Conservation (phyloP, 257 asterid genomes). For the Solanum corneliomulleri region DNA sequence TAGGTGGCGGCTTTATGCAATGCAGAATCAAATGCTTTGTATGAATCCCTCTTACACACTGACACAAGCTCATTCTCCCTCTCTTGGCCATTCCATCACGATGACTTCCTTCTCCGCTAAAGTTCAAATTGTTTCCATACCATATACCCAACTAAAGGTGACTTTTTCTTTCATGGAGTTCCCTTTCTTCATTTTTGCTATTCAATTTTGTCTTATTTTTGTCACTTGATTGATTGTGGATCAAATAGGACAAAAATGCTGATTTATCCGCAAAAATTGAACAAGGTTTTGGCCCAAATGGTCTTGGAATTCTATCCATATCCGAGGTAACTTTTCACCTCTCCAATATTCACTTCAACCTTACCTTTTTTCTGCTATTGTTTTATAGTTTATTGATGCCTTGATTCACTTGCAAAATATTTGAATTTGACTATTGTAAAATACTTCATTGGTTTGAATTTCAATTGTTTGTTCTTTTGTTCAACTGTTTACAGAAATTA, state of each 20-base stretch:
- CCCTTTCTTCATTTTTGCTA: background rate
- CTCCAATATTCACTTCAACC: background rate
- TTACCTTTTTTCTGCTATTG: background rate
- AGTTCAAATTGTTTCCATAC: conserved; percentile 35
- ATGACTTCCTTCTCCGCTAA: conserved; percentile 16
- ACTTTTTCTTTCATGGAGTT: background rate
- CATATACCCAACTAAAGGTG: conserved; percentile 46
- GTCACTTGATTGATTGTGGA: background rate
- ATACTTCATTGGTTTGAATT: background rate
- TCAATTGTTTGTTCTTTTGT: background rate
- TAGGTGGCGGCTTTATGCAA: background rate
- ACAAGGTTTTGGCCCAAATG: conserved; percentile 76
- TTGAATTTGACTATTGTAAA: background rate
- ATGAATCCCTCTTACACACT: background rate
- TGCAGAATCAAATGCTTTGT: background rate
- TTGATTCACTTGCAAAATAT: background rate
- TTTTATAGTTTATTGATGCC: background rate
- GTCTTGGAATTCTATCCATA: conserved; percentile 72
- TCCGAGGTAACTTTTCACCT: conserved; percentile 30
- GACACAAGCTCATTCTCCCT: background rate
- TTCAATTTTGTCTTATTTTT: background rate
- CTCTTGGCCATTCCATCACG: conserved; percentile 1
- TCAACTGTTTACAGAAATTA: background rate
- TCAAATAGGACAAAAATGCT: conserved; percentile 25
- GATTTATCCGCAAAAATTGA: conserved; percentile 63